Percentiles rank a stretch among this genome's conserved stretches.
phyloP scores from a whole-genome alignment of 2,329 filamentous ascomycete genomes.

The Hymenoscyphus fraxineus region DNA sequence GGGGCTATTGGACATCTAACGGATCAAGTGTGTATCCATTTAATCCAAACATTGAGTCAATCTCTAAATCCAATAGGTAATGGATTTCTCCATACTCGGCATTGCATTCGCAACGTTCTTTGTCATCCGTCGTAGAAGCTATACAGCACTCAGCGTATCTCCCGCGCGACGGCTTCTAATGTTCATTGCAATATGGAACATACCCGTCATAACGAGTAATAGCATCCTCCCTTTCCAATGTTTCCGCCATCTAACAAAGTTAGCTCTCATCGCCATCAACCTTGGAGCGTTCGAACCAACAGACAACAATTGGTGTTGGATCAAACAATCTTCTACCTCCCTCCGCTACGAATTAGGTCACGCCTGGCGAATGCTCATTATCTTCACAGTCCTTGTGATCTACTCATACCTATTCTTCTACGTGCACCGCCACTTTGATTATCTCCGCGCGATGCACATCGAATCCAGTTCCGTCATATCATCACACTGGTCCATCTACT shows the following conservation, averaged over 20 bases:
- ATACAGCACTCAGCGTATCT: neutral
- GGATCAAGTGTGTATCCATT: neutral
- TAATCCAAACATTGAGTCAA: neutral
- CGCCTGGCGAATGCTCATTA: neutral
- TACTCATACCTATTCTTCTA: neutral
- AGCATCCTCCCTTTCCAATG: neutral
- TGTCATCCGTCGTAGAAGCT: neutral
- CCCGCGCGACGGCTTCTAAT: neutral
- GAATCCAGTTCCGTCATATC: neutral
- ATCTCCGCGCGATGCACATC: neutral
- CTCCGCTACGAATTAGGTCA: neutral
- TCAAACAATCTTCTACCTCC: neutral
- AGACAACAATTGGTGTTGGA: neutral
- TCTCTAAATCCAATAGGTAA: neutral
- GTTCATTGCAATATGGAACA: slow-evolving; percentile 11
- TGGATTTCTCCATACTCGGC: neutral
- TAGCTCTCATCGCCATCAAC: neutral
- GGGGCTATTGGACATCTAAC: neutral
- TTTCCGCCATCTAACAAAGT: neutral
- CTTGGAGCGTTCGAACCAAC: neutral
- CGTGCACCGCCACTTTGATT: neutral
- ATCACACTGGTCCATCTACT: neutral
- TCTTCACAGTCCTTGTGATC: neutral
- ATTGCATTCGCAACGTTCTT: neutral
- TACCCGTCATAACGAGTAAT: slow-evolving; percentile 7